A percentile compares a stretch with the other conserved stretches of the same genome.
Evolutionary conservation across 257 asterid genomes (phyloP).

Genomic region (Orobanche coerulescens): DNA sequence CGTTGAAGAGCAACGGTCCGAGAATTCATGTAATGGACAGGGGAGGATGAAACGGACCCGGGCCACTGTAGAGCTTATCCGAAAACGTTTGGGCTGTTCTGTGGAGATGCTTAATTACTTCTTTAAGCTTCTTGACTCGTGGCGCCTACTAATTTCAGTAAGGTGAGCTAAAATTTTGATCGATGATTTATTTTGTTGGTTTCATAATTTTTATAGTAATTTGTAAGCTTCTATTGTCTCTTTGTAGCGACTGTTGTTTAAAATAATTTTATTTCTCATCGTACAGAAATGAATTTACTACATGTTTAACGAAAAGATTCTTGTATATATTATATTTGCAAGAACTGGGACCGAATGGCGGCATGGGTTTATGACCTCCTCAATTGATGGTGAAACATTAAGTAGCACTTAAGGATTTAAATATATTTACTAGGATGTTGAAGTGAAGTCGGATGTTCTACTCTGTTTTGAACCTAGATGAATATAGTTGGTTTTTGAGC

Average conservation of each 20-base stretch:
- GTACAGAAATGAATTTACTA: neutral
- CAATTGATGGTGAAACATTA: neutral
- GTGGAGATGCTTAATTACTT: constrained; percentile 47
- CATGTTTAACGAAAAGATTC: neutral
- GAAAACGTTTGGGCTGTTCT: constrained; percentile 34
- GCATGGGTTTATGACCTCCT: too few species aligned
- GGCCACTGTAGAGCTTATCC: constrained; percentile 32
- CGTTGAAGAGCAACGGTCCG: too few species aligned
- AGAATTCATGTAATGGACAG: neutral
- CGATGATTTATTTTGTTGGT: neutral
- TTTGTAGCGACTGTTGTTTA: neutral
- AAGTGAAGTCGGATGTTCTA: neutral
- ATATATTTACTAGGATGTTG: neutral
- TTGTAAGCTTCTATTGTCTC: neutral
- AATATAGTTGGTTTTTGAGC: too few species aligned
- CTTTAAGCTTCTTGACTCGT: constrained; percentile 37
- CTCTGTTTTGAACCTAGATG: too few species aligned
- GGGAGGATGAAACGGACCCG: constrained; percentile 17
- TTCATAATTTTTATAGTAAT: neutral
- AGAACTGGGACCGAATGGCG: neutral
- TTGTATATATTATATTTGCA: neutral
- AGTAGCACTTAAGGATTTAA: neutral
- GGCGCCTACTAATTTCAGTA: constrained; percentile 42
- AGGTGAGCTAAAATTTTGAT: constrained; percentile 24
- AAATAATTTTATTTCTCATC: too few species aligned